Conservation (phyloP, 163 green algal genomes). For the Chlorella variabilis region DNA sequence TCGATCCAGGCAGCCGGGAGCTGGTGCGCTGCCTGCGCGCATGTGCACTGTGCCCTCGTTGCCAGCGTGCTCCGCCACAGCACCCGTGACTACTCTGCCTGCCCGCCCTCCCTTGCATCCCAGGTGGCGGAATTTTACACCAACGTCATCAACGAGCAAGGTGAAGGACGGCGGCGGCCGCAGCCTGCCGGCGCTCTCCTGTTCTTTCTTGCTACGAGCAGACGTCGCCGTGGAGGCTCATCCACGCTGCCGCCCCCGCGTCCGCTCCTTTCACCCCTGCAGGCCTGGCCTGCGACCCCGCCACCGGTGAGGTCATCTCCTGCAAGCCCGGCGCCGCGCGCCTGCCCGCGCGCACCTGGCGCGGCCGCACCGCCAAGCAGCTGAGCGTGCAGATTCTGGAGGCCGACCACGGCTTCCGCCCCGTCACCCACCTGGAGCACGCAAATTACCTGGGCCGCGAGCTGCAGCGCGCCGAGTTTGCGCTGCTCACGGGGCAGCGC, state of each 20-base stretch:
- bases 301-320: conserved; percentile 69
- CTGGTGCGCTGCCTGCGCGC: too few relatives aligned
- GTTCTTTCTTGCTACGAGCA: too few relatives aligned
- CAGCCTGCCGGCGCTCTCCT: too few relatives aligned
- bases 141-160: conserved; percentile 70
- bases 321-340: conserved; percentile 58
- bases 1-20: conserved; percentile 46
- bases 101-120: too few relatives aligned
- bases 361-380: conserved; percentile 65
- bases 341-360: conserved; percentile 43
- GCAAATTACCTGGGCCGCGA: conserved; percentile 74
- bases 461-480: conserved; percentile 67
- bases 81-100: too few relatives aligned
- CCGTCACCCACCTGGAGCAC: conserved; percentile 62
- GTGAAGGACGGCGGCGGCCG: conserved; percentile 6
- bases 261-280: neutral
- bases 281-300: conserved; percentile 69
- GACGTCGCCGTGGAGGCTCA: too few relatives aligned
- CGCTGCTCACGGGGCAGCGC: conserved; percentile 40
- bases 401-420: conserved; percentile 12
- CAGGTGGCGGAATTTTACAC: conserved; percentile 61
- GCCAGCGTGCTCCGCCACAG: too few relatives aligned
- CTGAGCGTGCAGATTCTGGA: conserved; percentile 67
- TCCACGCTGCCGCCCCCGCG: too few relatives aligned
- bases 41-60: too few relatives aligned